Conservation (phyloP, 768 basidiomycete species). For the Pisolithus microcarpus region DNA sequence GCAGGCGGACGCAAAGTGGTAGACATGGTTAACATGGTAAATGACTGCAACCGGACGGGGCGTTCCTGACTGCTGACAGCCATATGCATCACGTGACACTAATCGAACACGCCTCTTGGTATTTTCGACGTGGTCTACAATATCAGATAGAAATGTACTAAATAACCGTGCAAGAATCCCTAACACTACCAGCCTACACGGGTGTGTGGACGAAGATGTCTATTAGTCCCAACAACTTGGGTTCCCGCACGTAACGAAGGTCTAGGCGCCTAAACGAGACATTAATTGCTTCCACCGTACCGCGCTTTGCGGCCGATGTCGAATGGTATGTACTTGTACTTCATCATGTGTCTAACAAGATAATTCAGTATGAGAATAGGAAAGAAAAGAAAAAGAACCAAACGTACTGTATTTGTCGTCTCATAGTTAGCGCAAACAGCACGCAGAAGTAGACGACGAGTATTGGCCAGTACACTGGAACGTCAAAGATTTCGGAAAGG, state of each 20-base stretch:
- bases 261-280: slow-evolving; percentile 1
- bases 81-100: too few relatives aligned
- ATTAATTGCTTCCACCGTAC: slow-evolving; percentile 57
- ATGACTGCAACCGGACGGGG: neutral
- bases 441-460: slow-evolving; percentile 95
- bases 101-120: too few relatives aligned
- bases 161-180: neutral
- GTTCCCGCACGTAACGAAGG: neutral
- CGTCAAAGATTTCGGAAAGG: slow-evolving; percentile 79
- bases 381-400: neutral
- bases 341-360: slow-evolving; percentile 88
- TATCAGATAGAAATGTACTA: neutral
- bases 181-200: neutral
- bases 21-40: neutral
- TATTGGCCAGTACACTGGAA: slow-evolving; percentile 99
- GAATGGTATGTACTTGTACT: slow-evolving; percentile 95
- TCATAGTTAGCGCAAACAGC: slow-evolving; percentile 91
- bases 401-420: slow-evolving; percentile 87
- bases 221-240: neutral
- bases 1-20: slow-evolving; percentile 22
- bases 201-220: slow-evolving; percentile 2
- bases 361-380: slow-evolving; percentile 6
- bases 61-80: too few relatives aligned
- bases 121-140: too few relatives aligned
- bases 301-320: slow-evolving; percentile 91